Evolutionary conservation across 768 basidiomycete genomes (phyloP), one percentile per base, ranked within the genome.

Genomic region (Agrocybe chaxingu): DNA sequence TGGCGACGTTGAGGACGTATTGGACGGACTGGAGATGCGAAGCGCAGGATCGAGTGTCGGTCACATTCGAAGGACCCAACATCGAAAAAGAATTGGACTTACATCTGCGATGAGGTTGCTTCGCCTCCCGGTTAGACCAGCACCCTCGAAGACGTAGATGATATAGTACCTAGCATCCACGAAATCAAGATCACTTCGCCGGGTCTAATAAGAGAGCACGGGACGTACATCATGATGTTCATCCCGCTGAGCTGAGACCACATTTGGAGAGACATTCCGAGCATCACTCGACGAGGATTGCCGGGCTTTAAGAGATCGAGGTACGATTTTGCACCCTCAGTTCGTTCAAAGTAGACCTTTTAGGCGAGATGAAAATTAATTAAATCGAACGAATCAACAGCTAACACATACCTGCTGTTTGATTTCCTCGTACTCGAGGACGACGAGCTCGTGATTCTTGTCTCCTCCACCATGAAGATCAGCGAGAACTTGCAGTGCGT

Each of bases 161-260:
- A 78, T 76, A 51, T 78, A 78, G 69, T 84, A 83, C 79, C 77
- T 80, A n/a, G n/a, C n/a, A n/a, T n/a, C n/a, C n/a, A n/a, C n/a
- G n/a, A n/a, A n/a, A 50, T 24, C 45, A 24, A 45, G 13, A 24
- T 11, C 9, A 33, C 16, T 35, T 1, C 16, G 43, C 7, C 5
- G 8, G 30, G 49, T 3, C 7, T 5, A 11, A 24, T n/a, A 42
- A 11, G 5, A 33, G 34, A 36, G 12, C 32, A 45, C 36, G n/a
- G 42, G 12, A 57, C 71, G 33, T 56, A 81, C 86, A 90, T 87
- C 87, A 90, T 89, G 58, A 89, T 79, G 62, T 89, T 88, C 82
- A 89, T 87, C 33, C 86, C 85, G 8, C 75, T 76, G 13, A 89
- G 70, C 60, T 90, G 89, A 53, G 80, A 82, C 89, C 87, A 90